Conservation (phyloP, 2,329 filamentous ascomycete species). For the Sphaerostilbella broomeana region DNA sequence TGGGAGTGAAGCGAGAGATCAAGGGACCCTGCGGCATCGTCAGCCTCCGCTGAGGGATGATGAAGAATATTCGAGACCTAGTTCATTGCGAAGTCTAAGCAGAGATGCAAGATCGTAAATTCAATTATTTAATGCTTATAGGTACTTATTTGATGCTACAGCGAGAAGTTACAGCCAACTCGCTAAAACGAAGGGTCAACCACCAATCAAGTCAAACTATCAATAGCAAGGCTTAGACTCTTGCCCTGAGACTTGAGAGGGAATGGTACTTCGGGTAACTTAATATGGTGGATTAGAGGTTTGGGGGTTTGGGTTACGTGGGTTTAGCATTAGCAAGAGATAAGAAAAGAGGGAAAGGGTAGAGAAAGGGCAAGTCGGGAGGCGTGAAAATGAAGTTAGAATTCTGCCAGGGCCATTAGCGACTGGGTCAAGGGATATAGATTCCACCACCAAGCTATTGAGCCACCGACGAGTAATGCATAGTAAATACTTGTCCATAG, state of each 20-base stretch:
- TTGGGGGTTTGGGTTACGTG: background rate
- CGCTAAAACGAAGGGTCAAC: too few relatives aligned
- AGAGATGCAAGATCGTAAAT: slow-evolving; percentile 21
- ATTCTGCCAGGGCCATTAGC: slow-evolving; percentile 23
- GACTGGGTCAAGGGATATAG: slow-evolving; percentile 66
- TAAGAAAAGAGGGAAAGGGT: background rate
- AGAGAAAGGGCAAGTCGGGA: background rate
- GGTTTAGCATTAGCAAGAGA: slow-evolving; percentile 1
- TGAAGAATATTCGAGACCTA: slow-evolving; percentile 40
- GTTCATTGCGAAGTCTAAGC: slow-evolving; percentile 37
- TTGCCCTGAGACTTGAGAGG: too few relatives aligned
- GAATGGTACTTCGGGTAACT: background rate
- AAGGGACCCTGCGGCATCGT: slow-evolving; percentile 33
- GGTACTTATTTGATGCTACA: background rate
- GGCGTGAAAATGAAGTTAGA: slow-evolving; percentile 20
- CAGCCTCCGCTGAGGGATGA: slow-evolving; percentile 32
- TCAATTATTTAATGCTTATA: background rate
- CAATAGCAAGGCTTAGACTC: too few relatives aligned
- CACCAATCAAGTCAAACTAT: too few relatives aligned
- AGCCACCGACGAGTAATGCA: slow-evolving; percentile 63
- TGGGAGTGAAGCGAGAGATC: slow-evolving; percentile 35
- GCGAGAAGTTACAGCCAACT: background rate
- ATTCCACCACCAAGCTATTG: slow-evolving; percentile 61
- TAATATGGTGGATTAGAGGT: background rate
- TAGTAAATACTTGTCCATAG: slow-evolving; percentile 78